Evolutionary conservation across 2,329 filamentous ascomycete species (phyloP), one percentile per base, ranked within the genome.

Genomic region (Esteya vermicola): DNA sequence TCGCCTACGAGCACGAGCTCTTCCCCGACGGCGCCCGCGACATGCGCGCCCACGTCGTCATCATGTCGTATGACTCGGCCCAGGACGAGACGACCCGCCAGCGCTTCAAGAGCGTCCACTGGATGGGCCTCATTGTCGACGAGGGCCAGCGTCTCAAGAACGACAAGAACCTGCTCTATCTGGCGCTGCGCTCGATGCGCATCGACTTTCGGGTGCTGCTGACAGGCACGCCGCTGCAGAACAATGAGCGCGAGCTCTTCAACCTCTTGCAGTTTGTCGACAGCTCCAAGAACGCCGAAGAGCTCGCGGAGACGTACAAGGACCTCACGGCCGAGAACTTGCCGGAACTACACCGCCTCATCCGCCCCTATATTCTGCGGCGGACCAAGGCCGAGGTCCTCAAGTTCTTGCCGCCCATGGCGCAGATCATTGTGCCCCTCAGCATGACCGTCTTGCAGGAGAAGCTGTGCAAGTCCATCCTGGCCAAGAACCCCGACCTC

Each of bases 241-340:
- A 98, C 59, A 96, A 95, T 55, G 84, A 85, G 49, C 73, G 86
- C 35, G 91, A 98, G 57, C 65, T 98, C 0, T 96, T 96, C 64
- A 98, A 95, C 53, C 67, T 98, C n/a, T 63, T 98, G 4, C 89
- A 96, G 48, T 98, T 98, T 57, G 71, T 95, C 33, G 86, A 98
- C 52, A 70, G 76, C 7, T 65, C 62, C 1, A 62, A 68, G 35
- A 72, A 86, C 49, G 88, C 91, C 1, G 73, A 73, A 26, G 60
- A 70, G 18, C 64, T 96, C 3, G 89, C 96, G 50, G 65, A 72
- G 41, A 64, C 85, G 51, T 96, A 85, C 52, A 65, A 66, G 6
- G 75, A 82, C n/a, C 67, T 96, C 37, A 86, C 83, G 9, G 78
- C 81, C 36, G 81, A 93, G 22, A 94, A 88, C 43, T 70, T 96